phyloP scores from a whole-genome alignment of 2,329 filamentous ascomycete species.

The Colletotrichum coccodes region DNA sequence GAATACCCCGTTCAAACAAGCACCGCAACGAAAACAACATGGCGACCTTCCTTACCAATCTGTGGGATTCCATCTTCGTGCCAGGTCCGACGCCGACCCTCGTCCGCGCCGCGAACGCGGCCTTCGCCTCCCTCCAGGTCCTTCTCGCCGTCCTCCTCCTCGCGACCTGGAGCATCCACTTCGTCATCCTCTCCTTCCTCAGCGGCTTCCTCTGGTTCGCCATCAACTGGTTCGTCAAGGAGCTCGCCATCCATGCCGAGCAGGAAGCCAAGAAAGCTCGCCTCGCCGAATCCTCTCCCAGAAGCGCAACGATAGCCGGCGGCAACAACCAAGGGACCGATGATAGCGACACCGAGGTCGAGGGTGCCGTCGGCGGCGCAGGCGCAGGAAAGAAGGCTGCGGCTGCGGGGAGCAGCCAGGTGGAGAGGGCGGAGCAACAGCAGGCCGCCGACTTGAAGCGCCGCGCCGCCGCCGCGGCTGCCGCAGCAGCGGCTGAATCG shows the following conservation, averaged over 20 bases:
- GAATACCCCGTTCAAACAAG: background rate
- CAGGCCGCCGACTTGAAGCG: conserved; percentile 59
- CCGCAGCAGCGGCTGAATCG: conserved; percentile 49
- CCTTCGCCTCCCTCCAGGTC: conserved; percentile 86
- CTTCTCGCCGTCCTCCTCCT: conserved; percentile 80
- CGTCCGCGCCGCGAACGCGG: conserved; percentile 87
- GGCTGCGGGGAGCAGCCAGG: conserved; percentile 50
- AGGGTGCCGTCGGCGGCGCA: conserved; percentile 35
- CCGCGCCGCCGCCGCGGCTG: conserved; percentile 44
- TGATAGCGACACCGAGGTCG: conserved; percentile 64
- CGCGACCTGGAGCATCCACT: conserved; percentile 89
- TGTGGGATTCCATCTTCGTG: conserved; percentile 94
- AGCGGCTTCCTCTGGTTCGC: conserved; percentile 88
- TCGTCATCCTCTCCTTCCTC: conserved; percentile 81
- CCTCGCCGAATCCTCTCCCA: conserved; percentile 31
- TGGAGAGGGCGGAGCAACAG: conserved; percentile 52
- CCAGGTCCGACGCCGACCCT: conserved; percentile 90
- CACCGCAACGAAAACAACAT: conserved; percentile 46
- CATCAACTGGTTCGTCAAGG: conserved; percentile 96
- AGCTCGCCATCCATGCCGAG: conserved; percentile 57
- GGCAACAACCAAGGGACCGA: conserved; percentile 44
- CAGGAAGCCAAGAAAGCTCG: conserved; percentile 54
- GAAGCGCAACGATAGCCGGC: conserved; percentile 42
- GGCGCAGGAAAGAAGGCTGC: conserved; percentile 21
- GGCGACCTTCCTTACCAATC: conserved; percentile 74